These are phyloP conservation scores for Cordia subcordata DNA, from an alignment of 257 asterid species.

Conservation along the genomic window DNA sequence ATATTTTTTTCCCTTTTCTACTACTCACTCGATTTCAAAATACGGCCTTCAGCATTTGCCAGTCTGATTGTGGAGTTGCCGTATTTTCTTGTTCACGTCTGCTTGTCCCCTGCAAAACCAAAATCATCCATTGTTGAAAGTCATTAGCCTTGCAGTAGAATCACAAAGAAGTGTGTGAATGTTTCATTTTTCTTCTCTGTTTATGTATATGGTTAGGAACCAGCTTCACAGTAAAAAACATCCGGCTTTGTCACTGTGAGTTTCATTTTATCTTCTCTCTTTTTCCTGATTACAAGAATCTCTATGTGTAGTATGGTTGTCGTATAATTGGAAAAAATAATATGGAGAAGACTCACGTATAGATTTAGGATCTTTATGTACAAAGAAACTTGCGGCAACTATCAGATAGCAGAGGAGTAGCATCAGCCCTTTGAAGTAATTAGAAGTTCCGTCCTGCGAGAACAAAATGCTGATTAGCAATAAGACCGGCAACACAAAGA, in stretches of 20 bases:
- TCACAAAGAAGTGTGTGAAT: no score
- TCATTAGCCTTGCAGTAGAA: no score
- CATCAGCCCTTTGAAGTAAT: conserved; percentile 88
- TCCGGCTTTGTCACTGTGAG: no score
- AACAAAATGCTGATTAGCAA: conserved; percentile 4
- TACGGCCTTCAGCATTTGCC: conserved; percentile 3
- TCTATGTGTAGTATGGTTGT: no score
- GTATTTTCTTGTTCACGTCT: not conserved
- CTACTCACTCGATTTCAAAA: not conserved
- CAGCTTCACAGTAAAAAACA: no score
- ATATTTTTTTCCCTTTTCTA: not conserved
- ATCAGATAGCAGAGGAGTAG: conserved; percentile 80
- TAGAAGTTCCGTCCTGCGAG: conserved; percentile 90
- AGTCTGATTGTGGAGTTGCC: not conserved
- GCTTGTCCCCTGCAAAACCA: conserved; percentile 44
- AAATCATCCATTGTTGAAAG: not conserved
- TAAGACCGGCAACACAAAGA: not conserved
- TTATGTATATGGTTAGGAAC: no score
- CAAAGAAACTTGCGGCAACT: conserved; percentile 91
- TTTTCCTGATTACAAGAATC: no score
- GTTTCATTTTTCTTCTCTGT: no score
- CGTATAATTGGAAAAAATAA: no score
- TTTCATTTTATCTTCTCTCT: no score
- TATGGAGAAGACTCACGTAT: conserved; percentile 51
- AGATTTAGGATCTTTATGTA: conserved; percentile 67